Conservation (phyloP, 2,329 filamentous ascomycete genomes). For the Camptophora hylomeconis region DNA sequence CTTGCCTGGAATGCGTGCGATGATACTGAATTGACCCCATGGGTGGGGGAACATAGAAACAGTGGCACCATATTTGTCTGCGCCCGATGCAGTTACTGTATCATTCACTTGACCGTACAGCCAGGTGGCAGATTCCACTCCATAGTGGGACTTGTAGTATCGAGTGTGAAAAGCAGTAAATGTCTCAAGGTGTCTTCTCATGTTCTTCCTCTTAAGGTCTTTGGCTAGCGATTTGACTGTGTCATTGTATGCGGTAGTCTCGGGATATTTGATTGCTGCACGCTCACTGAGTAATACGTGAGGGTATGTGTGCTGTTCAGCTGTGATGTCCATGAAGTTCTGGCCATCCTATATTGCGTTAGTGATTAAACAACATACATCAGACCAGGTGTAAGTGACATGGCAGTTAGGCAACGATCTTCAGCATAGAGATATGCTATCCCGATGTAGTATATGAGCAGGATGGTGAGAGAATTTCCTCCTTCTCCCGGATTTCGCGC, state of each 20-base stretch:
- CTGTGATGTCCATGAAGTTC: conserved; percentile 91
- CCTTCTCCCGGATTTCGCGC: too few species aligned
- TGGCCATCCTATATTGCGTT: conserved; percentile 50
- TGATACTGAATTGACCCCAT: conserved; percentile 85
- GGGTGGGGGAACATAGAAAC: conserved; percentile 65
- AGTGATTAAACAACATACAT: too few species aligned
- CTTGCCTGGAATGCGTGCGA: conserved; percentile 79
- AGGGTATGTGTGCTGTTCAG: conserved; percentile 51
- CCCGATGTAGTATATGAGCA: too few species aligned
- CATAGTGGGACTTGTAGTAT: conserved; percentile 49
- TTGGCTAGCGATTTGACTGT: conserved; percentile 54
- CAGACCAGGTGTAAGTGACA: too few species aligned
- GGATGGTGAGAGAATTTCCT: too few species aligned
- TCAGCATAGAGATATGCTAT: too few species aligned
- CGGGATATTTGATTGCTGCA: conserved; percentile 47
- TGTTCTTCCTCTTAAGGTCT: conserved; percentile 59
- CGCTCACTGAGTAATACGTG: conserved; percentile 21
- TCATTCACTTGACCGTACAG: conserved; percentile 60
- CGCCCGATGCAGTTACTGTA: conserved; percentile 59
- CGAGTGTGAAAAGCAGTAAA: conserved; percentile 47
- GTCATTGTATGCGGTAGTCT: conserved; percentile 50
- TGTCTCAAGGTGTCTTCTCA: conserved; percentile 64
- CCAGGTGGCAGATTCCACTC: conserved; percentile 78
- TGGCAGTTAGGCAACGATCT: background rate
- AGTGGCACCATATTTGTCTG: conserved; percentile 50